Conservation (phyloP, 1,284 basidiomycete genomes). For the Ustilago shanxiensis region DNA sequence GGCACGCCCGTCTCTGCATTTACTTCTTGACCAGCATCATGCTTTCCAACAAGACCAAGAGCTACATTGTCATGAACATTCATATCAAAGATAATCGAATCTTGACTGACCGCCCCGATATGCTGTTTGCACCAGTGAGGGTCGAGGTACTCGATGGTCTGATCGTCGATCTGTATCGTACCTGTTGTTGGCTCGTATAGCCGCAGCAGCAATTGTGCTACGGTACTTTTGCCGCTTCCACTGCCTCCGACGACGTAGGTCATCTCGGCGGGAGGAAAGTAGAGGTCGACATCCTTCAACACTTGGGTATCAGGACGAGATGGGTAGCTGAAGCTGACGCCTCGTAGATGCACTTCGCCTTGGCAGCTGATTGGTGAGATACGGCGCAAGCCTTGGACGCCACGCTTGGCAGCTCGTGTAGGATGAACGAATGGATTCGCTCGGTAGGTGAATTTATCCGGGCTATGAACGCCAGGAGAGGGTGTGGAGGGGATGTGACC, state of each 20-base stretch:
- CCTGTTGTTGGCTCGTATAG: constrained; percentile 76
- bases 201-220: constrained; percentile 83
- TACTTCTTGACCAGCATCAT: not conserved
- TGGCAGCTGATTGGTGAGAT: constrained; percentile 62
- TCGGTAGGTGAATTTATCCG: constrained; percentile 24
- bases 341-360: constrained; percentile 83
- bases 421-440: not conserved
- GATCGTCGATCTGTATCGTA: constrained; percentile 82
- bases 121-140: constrained; percentile 79
- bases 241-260: constrained; percentile 94
- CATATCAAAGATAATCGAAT: constrained; percentile 84
- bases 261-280: constrained; percentile 84
- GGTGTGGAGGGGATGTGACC: constrained; percentile 38
- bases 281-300: constrained; percentile 77
- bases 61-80: constrained; percentile 90
- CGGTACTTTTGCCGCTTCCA: constrained; percentile 92
- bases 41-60: constrained; percentile 74
- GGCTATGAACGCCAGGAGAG: constrained; percentile 14
- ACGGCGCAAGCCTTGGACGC: constrained; percentile 40
- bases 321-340: constrained; percentile 87
- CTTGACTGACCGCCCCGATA: constrained; percentile 81
- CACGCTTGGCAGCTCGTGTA: not conserved
- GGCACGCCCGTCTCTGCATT: constrained; percentile 44
- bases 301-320: constrained; percentile 78
- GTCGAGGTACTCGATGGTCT: constrained; percentile 80